Conservation (phyloP, 345 rosid genomes). For the Fremontodendron californicum region DNA sequence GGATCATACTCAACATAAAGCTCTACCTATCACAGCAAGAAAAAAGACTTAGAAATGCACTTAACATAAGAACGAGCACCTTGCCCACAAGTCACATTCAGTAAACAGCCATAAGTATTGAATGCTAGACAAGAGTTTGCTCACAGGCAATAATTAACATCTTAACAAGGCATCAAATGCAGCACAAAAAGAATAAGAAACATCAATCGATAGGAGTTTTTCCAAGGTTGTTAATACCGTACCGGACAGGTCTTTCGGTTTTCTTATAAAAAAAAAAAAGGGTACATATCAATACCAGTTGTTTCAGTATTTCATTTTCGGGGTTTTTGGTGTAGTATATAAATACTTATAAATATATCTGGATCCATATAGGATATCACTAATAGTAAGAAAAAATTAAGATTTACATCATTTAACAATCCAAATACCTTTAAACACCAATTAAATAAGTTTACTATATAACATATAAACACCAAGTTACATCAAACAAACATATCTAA, state of each 20-base stretch:
- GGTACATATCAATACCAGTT: neutral
- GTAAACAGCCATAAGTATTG: neutral
- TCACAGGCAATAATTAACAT: neutral
- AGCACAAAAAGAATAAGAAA: neutral
- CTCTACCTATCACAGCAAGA: constrained; percentile 64
- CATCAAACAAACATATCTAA: neutral
- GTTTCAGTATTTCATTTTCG: neutral
- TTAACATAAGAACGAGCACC: neutral
- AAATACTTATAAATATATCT: neutral
- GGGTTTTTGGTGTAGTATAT: neutral
- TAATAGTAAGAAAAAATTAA: neutral
- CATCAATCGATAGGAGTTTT: neutral
- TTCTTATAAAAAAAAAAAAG: neutral
- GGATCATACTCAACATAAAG: constrained; percentile 87
- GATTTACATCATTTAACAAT: neutral
- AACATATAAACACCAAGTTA: neutral
- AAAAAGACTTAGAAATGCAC: constrained; percentile 13
- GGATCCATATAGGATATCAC: neutral
- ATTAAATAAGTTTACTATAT: neutral
- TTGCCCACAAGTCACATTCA: neutral
- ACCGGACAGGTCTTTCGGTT: neutral
- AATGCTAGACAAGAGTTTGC: neutral
- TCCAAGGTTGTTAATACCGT: neutral
- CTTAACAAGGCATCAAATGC: neutral
- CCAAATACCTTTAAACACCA: neutral